These are phyloP conservation scores for Chaetomium sp. DNA, from an alignment of 2,329 filamentous ascomycete genomes.

Conservation along the genomic window DNA sequence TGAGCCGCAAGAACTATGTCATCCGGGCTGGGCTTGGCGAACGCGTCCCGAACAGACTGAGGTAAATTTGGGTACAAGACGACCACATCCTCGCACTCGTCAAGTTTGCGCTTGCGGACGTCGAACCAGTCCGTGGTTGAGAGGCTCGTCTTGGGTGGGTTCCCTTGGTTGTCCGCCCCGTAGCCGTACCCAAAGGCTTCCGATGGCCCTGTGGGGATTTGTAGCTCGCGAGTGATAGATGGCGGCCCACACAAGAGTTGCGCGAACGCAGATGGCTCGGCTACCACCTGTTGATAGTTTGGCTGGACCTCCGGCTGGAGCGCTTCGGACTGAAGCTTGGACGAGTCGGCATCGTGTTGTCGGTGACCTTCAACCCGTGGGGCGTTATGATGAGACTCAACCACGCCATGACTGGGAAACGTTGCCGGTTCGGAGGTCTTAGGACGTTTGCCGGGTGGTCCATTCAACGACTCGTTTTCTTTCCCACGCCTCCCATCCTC, in stretches of 20 bases:
- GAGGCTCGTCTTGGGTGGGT: neutral
- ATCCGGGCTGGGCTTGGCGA: slow-evolving; percentile 84
- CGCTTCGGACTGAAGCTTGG: neutral
- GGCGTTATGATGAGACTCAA: slow-evolving; percentile 2
- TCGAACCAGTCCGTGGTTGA: slow-evolving; percentile 1
- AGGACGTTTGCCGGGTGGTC: slow-evolving; percentile 22
- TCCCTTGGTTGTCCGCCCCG: neutral
- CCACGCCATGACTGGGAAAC: slow-evolving; percentile 14
- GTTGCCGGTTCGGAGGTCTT: slow-evolving; percentile 16
- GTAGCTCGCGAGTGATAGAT: slow-evolving; percentile 13
- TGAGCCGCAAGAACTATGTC: slow-evolving; percentile 83
- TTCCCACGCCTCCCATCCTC: slow-evolving; percentile 19
- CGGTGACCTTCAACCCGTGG: neutral
- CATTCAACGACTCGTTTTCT: slow-evolving; percentile 25
- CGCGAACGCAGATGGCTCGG: slow-evolving; percentile 51
- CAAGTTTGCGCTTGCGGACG: slow-evolving; percentile 19
- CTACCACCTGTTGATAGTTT: slow-evolving; percentile 16
- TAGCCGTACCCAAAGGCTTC: neutral
- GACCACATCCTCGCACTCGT: slow-evolving; percentile 23
- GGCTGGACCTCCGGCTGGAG: slow-evolving; percentile 26
- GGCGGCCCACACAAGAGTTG: slow-evolving; percentile 43
- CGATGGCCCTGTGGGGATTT: slow-evolving; percentile 1
- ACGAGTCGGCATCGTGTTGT: neutral
- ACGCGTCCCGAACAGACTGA: slow-evolving; percentile 53
- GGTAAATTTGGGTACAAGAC: slow-evolving; percentile 43